Base-by-base conservation (phyloP, 2,329 filamentous ascomycete genomes). In the Coniella vitis region DNA sequence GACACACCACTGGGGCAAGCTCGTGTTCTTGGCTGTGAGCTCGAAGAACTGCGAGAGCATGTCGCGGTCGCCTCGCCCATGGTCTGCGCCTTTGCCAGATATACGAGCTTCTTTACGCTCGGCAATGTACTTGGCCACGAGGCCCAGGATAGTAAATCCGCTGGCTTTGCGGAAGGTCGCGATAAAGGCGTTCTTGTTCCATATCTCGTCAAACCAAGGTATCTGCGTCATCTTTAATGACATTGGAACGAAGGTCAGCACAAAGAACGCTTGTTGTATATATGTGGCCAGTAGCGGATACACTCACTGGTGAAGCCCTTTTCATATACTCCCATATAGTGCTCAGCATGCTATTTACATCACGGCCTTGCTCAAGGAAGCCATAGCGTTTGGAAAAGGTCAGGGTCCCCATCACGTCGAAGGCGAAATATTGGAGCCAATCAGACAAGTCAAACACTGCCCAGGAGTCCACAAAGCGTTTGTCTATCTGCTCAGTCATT, bases 351-450 rank as follows among this genome's bases (percentile, higher is more conserved):
- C 63, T 57, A 51, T 76, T 72, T 31, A 76, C 68, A 53, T 78
- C 75, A 38, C 62, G 55, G 0, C 74, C 74, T 32, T 71, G 65
- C 3, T 66, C 68, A 4, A 78, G 56, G 56, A 77, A 78, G 1
- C 74, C 75, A 52, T 76, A 76, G n/a, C 67, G 69, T 25, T 70
- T 66, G 52, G 61, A 72, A 54, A 76, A 77, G 8, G 69, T 67
- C 7, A 77, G 68, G 57, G 76, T 73, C 14, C 73, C 74, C 2
- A 78, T 65, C 47, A 77, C 69, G 54, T 73, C 70, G 58, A 72
- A 72, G 5, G 69, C 69, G 55, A 71, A 65, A 42, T 60, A 65
- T 51, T 67, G 64, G 44, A 74, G 62, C 65, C 69, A 74, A 25
- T 63, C 60, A 1, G 73, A 74, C 0, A 79, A 63, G 56, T 78